phyloP scores from a whole-genome alignment of 257 asterid species.

The Fraxinus pennsylvanica region DNA sequence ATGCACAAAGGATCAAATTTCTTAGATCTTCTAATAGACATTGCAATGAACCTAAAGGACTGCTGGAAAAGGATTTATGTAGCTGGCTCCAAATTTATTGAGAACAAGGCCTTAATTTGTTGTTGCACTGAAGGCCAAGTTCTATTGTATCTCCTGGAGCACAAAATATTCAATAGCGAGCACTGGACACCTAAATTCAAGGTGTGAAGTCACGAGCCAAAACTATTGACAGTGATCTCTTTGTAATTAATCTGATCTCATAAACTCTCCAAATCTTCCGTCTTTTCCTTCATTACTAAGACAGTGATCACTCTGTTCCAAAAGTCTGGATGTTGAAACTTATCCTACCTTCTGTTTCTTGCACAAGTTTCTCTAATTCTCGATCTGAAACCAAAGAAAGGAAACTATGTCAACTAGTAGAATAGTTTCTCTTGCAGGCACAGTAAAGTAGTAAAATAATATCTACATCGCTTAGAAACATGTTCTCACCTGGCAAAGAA shows the following conservation, averaged over 20 bases:
- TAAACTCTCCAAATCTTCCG: conserved; percentile 2
- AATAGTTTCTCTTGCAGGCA: conserved; percentile 18
- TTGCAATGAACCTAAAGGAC: neutral
- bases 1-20: neutral
- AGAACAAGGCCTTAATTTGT: neutral
- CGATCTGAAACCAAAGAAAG: conserved; percentile 55
- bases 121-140: neutral
- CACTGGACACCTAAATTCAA: conserved; percentile 3
- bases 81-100: neutral
- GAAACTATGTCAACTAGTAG: conserved; percentile 24
- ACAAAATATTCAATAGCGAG: neutral
- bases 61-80: neutral
- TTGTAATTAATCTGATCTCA: conserved; percentile 1
- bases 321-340: conserved; percentile 4
- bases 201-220: neutral
- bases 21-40: neutral
- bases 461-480: conserved; percentile 15
- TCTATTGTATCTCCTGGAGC: neutral
- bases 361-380: conserved; percentile 78
- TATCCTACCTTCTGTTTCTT: conserved; percentile 74
- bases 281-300: neutral
- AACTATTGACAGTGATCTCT: neutral
- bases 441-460: neutral
- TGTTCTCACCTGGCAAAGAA: conserved; percentile 80
- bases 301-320: neutral